Base-by-base conservation (phyloP, 306 rosid genomes). In the Canavalia ensiformis region DNA sequence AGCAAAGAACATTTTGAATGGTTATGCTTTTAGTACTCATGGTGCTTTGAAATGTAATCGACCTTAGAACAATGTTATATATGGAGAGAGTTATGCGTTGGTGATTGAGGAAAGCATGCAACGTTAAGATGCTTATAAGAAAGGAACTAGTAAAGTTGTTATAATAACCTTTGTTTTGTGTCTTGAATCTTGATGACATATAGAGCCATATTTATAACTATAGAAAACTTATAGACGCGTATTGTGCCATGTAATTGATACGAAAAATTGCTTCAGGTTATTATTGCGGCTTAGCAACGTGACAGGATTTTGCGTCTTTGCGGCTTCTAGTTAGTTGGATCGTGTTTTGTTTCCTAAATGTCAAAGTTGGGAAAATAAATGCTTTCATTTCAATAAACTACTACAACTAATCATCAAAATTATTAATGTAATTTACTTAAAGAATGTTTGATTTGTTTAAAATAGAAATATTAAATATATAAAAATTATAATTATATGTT, bases 241-340 rank as follows among this genome's bases (percentile, higher is more conserved):
- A 5, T 29, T 30, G 2, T 58, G 3, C 8, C 73, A 68, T 4
- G 39, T 45, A 45, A 45, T 45, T 68, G 39, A 9, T 44, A 45
- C 45, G 8, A n/a, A 12, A 29, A 8, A 6, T 4, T 66, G 72
- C 56, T 68, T 68, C 0, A 0, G 8, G 6, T 8, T 46, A 2
- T 68, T 68, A 28, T 56, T 28, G 56, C 56, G 74, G 28, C 28
- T 68, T 68, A 35, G 56, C 25, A 9, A 69, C 11, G 44, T 8
- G 39, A 35, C 49, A n/a, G 4, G 1, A 3, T 0, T 57, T 0
- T 28, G 8, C 7, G 5, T 2, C 49, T 60, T 60, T 47, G 69
- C 8, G 30, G 71, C 50, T 65, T 65, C 50, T 65, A 3, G 31
- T 7, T 1, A n/a, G 6, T 37, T 7, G 2, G 2, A n/a, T 4